These are phyloP conservation scores for Sporothrix dimorphospora DNA, from an alignment of 2,329 filamentous ascomycete species.

Conservation along the genomic window DNA sequence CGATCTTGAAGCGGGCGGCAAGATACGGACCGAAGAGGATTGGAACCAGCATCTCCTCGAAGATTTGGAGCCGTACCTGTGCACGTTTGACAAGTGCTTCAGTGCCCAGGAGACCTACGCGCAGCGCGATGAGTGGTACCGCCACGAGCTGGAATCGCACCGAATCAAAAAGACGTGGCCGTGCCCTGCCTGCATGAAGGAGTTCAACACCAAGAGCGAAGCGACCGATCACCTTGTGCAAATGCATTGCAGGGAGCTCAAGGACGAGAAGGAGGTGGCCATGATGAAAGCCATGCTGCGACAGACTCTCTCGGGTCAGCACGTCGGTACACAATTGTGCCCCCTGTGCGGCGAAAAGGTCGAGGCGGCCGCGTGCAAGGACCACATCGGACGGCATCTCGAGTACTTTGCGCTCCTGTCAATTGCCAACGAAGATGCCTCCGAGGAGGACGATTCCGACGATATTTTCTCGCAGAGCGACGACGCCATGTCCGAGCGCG, in stretches of 20 bases:
- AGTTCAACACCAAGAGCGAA: slow-evolving; percentile 31
- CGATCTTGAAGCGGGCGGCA: slow-evolving; percentile 30
- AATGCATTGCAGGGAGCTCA: slow-evolving; percentile 23
- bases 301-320: slow-evolving; percentile 25
- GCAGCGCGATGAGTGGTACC: slow-evolving; percentile 33
- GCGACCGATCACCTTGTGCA: slow-evolving; percentile 28
- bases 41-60: slow-evolving; percentile 31
- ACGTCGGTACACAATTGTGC: slow-evolving; percentile 28
- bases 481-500: slow-evolving; percentile 32
- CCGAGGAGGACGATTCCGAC: slow-evolving; percentile 31
- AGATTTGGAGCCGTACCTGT: slow-evolving; percentile 33
- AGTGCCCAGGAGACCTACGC: slow-evolving; percentile 31
- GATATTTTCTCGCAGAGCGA: slow-evolving; percentile 31
- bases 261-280: slow-evolving; percentile 24
- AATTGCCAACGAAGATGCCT: slow-evolving; percentile 25
- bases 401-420: slow-evolving; percentile 33
- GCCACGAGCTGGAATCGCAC: slow-evolving; percentile 32
- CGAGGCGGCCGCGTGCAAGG: slow-evolving; percentile 27
- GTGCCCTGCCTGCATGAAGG: slow-evolving; percentile 31
- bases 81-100: slow-evolving; percentile 33
- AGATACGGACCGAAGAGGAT: slow-evolving; percentile 29
- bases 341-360: slow-evolving; percentile 29
- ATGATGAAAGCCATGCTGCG: slow-evolving; percentile 29
- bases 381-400: slow-evolving; percentile 30
- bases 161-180: slow-evolving; percentile 29